phyloP scores from a whole-genome alignment of 345 rosid species.

The Eucalyptus shirleyi region DNA sequence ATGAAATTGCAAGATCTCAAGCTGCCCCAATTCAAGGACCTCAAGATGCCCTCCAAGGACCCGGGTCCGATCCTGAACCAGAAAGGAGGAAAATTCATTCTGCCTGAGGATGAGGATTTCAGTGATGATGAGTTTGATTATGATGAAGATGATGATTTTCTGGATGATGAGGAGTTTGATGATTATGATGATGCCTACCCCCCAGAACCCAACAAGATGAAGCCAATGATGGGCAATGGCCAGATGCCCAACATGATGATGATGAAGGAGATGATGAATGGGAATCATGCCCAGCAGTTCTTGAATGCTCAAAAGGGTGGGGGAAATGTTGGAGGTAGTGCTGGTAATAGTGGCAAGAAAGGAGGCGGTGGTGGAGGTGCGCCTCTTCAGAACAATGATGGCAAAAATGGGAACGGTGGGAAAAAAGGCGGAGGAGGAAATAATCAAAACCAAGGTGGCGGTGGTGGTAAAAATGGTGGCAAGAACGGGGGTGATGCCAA shows the following conservation, averaged over 20 bases:
- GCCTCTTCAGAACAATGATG: constrained; percentile 25
- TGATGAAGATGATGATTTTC: constrained; percentile 43
- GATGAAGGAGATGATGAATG: constrained; percentile 27
- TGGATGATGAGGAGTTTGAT: constrained; percentile 39
- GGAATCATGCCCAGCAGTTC: constrained; percentile 20
- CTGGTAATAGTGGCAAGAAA: constrained; percentile 23
- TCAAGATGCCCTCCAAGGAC: constrained; percentile 40
- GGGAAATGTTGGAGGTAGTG: constrained; percentile 14
- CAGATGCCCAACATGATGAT: constrained; percentile 18
- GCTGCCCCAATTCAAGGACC: constrained; percentile 48
- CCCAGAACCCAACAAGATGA: constrained; percentile 30
- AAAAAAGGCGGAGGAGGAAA: constrained; percentile 14
- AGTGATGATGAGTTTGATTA: constrained; percentile 40
- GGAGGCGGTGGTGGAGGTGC: constrained; percentile 33
- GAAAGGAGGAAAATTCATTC: constrained; percentile 22
- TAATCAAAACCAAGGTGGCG: constrained; percentile 28
- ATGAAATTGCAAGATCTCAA: constrained; percentile 65
- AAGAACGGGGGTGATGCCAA: constrained; percentile 12
- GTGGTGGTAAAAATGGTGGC: constrained; percentile 26
- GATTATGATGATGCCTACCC: constrained; percentile 40
- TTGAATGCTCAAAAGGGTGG: constrained; percentile 38
- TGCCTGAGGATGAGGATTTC: constrained; percentile 39
- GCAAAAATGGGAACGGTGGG: constrained; percentile 33
- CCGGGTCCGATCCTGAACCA: constrained; percentile 20
- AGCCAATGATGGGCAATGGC: constrained; percentile 31